Percentiles rank a stretch among this genome's conserved stretches.
Conservation (phyloP, 148 eudicot species). For the Heliosperma pusillum region DNA sequence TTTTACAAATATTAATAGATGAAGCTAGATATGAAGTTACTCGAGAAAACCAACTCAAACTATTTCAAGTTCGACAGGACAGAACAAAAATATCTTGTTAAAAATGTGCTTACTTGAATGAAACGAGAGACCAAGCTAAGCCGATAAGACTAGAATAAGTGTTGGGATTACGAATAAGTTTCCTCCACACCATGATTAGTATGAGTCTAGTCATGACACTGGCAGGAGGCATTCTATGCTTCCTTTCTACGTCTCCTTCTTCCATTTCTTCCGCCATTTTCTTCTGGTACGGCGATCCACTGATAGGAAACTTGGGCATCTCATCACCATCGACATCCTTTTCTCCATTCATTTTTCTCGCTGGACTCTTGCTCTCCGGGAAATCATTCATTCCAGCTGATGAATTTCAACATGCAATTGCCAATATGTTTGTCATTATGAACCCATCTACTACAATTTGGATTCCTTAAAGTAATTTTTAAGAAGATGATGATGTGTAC, state of each 20-base stretch:
- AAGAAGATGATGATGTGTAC: slow-evolving; percentile 23
- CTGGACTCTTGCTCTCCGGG: slow-evolving; percentile 44
- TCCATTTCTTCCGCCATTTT: slow-evolving; percentile 57
- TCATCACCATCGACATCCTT: slow-evolving; percentile 30
- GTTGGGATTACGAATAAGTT: slow-evolving; percentile 92
- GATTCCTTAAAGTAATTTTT: too few relatives aligned
- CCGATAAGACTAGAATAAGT: slow-evolving; percentile 87
- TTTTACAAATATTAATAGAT: neutral
- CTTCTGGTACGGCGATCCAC: slow-evolving; percentile 51
- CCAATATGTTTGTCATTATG: neutral
- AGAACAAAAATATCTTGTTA: too few relatives aligned
- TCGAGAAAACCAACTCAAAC: too few relatives aligned
- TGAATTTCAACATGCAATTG: neutral
- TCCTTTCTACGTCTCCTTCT: slow-evolving; percentile 37
- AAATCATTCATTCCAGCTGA: slow-evolving; percentile 39
- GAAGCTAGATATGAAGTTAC: too few relatives aligned
- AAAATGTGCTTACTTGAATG: slow-evolving; percentile 60
- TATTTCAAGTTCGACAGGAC: too few relatives aligned
- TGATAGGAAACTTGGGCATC: slow-evolving; percentile 29
- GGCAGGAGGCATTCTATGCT: slow-evolving; percentile 85
- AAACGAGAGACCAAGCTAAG: slow-evolving; percentile 83
- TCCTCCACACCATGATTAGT: slow-evolving; percentile 98
- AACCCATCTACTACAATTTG: too few relatives aligned
- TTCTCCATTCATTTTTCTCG: slow-evolving; percentile 33
- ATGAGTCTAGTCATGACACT: slow-evolving; percentile 95